Evolutionary conservation across 2,329 filamentous ascomycete species (phyloP).

Genomic region (Aspergillus niger): DNA sequence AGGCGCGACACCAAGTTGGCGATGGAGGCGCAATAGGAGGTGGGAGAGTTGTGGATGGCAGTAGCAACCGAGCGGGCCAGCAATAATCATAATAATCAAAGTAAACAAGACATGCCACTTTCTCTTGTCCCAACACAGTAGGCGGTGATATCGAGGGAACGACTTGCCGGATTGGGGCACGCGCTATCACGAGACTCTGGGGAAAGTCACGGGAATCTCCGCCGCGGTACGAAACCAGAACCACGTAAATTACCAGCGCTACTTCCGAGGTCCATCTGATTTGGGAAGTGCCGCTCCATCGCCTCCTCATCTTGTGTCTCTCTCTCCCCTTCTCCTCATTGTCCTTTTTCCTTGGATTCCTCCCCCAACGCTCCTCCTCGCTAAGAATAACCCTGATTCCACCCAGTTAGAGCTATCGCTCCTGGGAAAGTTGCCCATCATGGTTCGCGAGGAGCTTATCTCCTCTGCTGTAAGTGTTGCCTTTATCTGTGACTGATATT

Average conservation of each 20-base stretch:
- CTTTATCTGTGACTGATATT: conserved; percentile 25
- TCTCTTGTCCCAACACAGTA: conserved; percentile 22
- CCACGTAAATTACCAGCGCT: conserved; percentile 13
- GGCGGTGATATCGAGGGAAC: conserved; percentile 32
- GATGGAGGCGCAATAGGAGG: neutral
- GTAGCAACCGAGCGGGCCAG: conserved; percentile 17
- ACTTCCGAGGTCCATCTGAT: conserved; percentile 42
- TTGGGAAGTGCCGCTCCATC: conserved; percentile 26
- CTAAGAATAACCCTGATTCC: neutral
- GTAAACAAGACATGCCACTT: conserved; percentile 42
- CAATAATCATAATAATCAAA: conserved; percentile 15
- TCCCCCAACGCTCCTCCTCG: conserved; percentile 5
- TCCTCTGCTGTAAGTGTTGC: conserved; percentile 68
- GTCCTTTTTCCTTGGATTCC: conserved; percentile 15
- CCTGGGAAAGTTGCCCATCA: conserved; percentile 52
- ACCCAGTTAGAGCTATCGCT: conserved; percentile 7
- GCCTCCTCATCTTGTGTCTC: conserved; percentile 13
- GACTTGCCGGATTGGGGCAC: conserved; percentile 16
- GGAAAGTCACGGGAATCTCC: conserved; percentile 27
- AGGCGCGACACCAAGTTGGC: neutral
- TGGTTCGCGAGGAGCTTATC: conserved; percentile 92
- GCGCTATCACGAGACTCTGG: conserved; percentile 34
- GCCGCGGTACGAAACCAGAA: conserved; percentile 14
- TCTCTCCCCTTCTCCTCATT: conserved; percentile 15
- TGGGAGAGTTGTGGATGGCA: conserved; percentile 8